phyloP scores from a whole-genome alignment of 2,329 filamentous ascomycete genomes.

The Aspergillus sclerotialis region DNA sequence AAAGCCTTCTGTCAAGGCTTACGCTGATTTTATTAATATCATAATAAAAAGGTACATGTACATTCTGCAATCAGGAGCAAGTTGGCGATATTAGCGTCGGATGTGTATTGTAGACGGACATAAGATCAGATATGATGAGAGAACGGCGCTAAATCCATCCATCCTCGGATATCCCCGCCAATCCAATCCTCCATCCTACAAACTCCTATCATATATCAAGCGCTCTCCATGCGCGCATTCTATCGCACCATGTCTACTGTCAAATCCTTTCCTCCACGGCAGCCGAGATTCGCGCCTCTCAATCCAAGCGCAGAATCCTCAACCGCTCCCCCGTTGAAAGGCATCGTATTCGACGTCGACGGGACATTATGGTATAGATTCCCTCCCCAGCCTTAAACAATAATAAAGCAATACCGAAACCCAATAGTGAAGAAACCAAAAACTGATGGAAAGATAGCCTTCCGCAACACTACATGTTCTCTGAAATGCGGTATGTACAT shows the following conservation, averaged over 20 bases:
- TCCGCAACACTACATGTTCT: slow-evolving; percentile 94
- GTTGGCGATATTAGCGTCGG: no score
- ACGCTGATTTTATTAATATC: no score
- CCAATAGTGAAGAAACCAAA: slow-evolving; percentile 1
- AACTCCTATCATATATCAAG: no score
- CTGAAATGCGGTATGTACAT: slow-evolving; percentile 61
- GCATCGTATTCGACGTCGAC: slow-evolving; percentile 85
- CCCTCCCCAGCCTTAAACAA: no score
- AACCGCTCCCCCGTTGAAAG: slow-evolving; percentile 42
- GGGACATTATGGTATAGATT: slow-evolving; percentile 90
- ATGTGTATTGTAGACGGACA: no score
- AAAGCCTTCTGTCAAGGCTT: no score
- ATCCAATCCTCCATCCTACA: no score
- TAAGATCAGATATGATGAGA: neutral
- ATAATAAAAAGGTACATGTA: no score
- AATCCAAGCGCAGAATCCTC: slow-evolving; percentile 23
- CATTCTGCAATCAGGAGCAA: no score
- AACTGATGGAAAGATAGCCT: slow-evolving; percentile 47
- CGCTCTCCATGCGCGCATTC: no score
- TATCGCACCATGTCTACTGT: neutral
- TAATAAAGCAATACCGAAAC: no score
- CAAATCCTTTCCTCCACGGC: slow-evolving; percentile 21
- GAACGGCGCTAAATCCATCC: neutral
- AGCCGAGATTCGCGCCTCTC: slow-evolving; percentile 46
- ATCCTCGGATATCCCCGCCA: no score